A percentile compares a stretch with the other conserved stretches of the same genome.
phyloP scores from a whole-genome alignment of 192 early-diverging fungal species.

The Coemansia sp. region DNA sequence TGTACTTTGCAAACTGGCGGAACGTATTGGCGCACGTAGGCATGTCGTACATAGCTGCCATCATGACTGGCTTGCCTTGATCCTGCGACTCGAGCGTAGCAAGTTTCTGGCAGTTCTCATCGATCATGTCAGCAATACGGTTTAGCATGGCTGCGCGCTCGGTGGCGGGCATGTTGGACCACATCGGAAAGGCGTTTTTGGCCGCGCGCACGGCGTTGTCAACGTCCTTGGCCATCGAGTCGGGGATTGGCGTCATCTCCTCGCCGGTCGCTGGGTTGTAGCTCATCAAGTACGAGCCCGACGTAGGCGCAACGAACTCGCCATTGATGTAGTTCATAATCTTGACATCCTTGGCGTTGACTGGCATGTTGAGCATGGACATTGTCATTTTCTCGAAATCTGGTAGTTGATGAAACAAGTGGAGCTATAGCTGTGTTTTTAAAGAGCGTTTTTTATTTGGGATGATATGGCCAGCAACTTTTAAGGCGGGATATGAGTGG shows the following conservation, averaged over 20 bases:
- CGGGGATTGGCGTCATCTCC: conserved; percentile 59
- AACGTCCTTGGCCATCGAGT: conserved; percentile 62
- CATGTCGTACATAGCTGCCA: conserved; percentile 65
- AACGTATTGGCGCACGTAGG: conserved; percentile 60
- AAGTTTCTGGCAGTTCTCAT: conserved; percentile 47
- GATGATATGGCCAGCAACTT: not conserved
- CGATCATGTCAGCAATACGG: conserved; percentile 63
- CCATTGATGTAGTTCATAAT: conserved; percentile 74
- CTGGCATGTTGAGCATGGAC: conserved; percentile 16
- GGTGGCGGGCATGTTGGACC: conserved; percentile 57
- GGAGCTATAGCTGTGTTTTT: not conserved
- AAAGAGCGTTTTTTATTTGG: not conserved
- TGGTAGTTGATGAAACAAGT: not conserved
- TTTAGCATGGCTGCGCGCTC: conserved; percentile 57
- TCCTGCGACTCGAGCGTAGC: conserved; percentile 67
- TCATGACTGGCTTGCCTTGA: conserved; percentile 72
- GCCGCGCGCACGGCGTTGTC: conserved; percentile 71
- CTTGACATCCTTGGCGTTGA: conserved; percentile 25
- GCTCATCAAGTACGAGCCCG: conserved; percentile 58
- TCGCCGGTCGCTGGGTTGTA: conserved; percentile 71
- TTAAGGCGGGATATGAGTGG: not conserved
- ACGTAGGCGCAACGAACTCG: conserved; percentile 57
- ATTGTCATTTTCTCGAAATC: conserved; percentile 7
- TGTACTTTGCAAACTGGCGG: conserved; percentile 74
- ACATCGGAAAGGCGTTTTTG: conserved; percentile 58